phyloP scores from a whole-genome alignment of 2,329 filamentous ascomycete genomes.

The Aspergillus melleus region DNA sequence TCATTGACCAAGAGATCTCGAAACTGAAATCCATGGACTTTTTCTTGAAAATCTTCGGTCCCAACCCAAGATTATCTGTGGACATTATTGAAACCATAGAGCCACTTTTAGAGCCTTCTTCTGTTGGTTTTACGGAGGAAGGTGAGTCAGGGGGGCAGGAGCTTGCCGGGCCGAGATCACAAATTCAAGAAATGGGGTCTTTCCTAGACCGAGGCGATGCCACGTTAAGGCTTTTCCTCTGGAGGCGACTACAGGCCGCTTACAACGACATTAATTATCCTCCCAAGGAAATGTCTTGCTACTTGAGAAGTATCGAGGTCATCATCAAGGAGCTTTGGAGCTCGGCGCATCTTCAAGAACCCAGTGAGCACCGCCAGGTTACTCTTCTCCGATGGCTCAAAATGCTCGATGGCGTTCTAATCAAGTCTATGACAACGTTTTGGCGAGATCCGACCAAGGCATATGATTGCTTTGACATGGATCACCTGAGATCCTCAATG shows the following conservation, averaged over 20 bases:
- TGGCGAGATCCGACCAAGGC: slow-evolving; percentile 63
- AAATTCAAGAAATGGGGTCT: slow-evolving; percentile 75
- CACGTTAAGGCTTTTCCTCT: slow-evolving; percentile 80
- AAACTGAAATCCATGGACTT: slow-evolving; percentile 96
- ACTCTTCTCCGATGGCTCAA: slow-evolving; percentile 75
- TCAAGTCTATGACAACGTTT: slow-evolving; percentile 67
- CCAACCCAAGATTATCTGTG: slow-evolving; percentile 76
- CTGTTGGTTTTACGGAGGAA: slow-evolving; percentile 30
- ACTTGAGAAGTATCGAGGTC: slow-evolving; percentile 81
- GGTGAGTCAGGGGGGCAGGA: slow-evolving; percentile 18
- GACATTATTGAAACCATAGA: slow-evolving; percentile 88
- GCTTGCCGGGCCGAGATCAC: slow-evolving; percentile 47
- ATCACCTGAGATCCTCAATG: slow-evolving; percentile 72
- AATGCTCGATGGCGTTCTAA: slow-evolving; percentile 73
- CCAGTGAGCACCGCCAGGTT: slow-evolving; percentile 65
- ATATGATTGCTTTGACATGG: slow-evolving; percentile 81
- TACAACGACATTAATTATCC: slow-evolving; percentile 82
- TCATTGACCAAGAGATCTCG: slow-evolving; percentile 85
- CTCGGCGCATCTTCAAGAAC: slow-evolving; percentile 55
- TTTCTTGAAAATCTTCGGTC: slow-evolving; percentile 84
- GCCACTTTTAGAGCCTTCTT: slow-evolving; percentile 75
- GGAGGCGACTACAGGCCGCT: slow-evolving; percentile 86
- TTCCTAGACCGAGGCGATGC: slow-evolving; percentile 81
- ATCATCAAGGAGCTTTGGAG: slow-evolving; percentile 70
- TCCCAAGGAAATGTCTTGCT: slow-evolving; percentile 86